Evolutionary conservation across 371 early-diverging fungal genomes (phyloP), one percentile per base, ranked within the genome.

Genomic region (Mucor racemosus): DNA sequence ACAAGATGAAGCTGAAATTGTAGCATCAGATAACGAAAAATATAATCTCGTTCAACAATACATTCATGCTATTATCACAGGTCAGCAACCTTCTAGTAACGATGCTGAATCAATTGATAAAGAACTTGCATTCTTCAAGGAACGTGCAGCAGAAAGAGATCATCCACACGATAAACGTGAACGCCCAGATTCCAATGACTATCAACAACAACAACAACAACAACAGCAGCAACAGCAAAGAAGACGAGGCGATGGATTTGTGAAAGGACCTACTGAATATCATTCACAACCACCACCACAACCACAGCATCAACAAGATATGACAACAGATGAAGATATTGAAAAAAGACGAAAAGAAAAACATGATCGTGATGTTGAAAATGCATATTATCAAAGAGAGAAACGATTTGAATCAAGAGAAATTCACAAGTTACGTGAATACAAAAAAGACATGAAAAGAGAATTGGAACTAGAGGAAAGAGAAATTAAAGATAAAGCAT

Each of bases 321-420:
- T 48, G 34, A 13, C 62, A 14, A 68, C 73, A 21, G 93, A 91
- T 60, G 92, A 92, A 64, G 92, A 93, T 61, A 85, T 88, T 26
- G 92, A 91, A 62, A 69, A 81, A 58, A 65, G 80, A 53, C 69
- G 91, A 60, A 84, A 81, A 63, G 90, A 91, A 61, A 82, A 85
- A 39, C 84, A 86, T 17, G 87, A 91, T 44, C 76, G 82, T 17
- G 93, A 92, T 57, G 73, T 84, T n/a, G 85, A 88, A 35, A 78
- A 79, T 62, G 89, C 84, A 3, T 92, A 87, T 67, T 79, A 76
- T 64, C 92, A 90, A 77, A 78, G 92, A 21, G 88, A 91, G 61
- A 78, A 86, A 48, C 84, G 92, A 9, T 90, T 88, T 81, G 89
- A 91, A 64, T 69, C 79, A 13, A 69, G 87, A 40, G 92, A 94